Evolutionary conservation across 2,329 filamentous ascomycete genomes (phyloP), one percentile per base, ranked within the genome.

Genomic region (Epicoccum sorghinum): DNA sequence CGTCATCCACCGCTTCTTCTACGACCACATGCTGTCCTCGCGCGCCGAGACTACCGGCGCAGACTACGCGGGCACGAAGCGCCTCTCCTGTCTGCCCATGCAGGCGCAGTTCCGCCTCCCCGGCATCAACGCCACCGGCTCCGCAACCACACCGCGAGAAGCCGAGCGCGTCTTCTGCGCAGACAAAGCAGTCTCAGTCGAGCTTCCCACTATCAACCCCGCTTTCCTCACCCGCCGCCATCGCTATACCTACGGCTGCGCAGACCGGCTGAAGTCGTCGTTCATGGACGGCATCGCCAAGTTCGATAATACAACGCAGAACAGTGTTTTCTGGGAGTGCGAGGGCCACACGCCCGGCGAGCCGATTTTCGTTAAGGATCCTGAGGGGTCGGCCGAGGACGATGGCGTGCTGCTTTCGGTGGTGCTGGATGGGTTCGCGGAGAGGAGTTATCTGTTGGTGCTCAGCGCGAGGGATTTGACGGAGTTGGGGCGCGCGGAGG

Each of bases 201-300:
- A 91, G 55, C 76, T 91, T 6, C 87, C 88, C 0, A 85, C 81
- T 6, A 87, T 90, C 65, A 89, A 90, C 70, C 82, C 84, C 0
- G 52, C 60, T 1, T 85, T 80, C 60, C 69, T 78, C 0, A 83
- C 81, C 3, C 79, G 73, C 32, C 77, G 74, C 4, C 80, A 87
- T 64, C 83, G 86, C 27, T 90, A 83, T 67, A 79, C 85, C 10
- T 91, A 89, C 67, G 79, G 81, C 41, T 66, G 84, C 13, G 66
- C 80, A 1, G 83, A 82, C 57, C 81, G 83, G 6, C 85, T 86
- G 1, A 78, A 81, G 38, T 86, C 82, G 35, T 83, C 84, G 0
- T 77, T 89, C 35, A 74, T 86, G 42, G 88, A 91, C 62, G 80
- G 79, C 0, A 77, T 91, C 25, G 80, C 81, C 60, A 91, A 91